Conservation (phyloP, 2,329 filamentous ascomycete species). For the Phialophora tarda region DNA sequence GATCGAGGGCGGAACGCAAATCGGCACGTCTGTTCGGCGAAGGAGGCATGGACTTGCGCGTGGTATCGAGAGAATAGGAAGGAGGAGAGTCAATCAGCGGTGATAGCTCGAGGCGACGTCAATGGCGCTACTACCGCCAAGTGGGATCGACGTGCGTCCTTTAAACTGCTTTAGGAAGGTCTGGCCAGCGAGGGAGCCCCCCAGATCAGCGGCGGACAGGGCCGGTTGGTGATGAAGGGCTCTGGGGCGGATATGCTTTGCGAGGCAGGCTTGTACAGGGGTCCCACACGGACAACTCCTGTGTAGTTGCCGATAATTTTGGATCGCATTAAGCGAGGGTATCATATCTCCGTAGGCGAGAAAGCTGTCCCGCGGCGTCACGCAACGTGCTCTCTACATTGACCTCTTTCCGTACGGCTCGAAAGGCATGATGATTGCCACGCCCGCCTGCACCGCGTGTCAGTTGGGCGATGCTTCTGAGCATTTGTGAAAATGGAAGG, state of each 20-base stretch:
- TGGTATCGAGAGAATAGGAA: conserved; percentile 13
- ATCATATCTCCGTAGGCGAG: conserved; percentile 12
- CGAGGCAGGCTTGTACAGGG: background rate
- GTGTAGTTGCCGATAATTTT: background rate
- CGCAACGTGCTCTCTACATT: conserved; percentile 26
- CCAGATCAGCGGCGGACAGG: conserved; percentile 1
- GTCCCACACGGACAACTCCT: background rate
- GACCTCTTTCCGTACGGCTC: conserved; percentile 39
- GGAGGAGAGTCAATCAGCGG: conserved; percentile 2
- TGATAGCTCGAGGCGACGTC: conserved; percentile 22
- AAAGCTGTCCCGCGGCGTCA: background rate
- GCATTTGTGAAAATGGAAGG: background rate
- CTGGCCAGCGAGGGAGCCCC: background rate
- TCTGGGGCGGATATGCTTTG: background rate
- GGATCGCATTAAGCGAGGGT: conserved; percentile 8
- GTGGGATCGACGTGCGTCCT: conserved; percentile 6
- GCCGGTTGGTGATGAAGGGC: background rate
- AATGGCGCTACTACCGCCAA: conserved; percentile 17
- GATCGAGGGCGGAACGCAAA: conserved; percentile 5
- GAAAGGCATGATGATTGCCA: conserved; percentile 38
- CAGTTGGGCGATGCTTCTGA: background rate
- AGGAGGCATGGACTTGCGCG: conserved; percentile 6
- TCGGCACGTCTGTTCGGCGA: background rate
- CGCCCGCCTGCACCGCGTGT: conserved; percentile 27
- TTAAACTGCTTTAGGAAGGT: conserved; percentile 28